Conservation (phyloP, 495 filamentous ascomycete species). For the Daldinia childiae region DNA sequence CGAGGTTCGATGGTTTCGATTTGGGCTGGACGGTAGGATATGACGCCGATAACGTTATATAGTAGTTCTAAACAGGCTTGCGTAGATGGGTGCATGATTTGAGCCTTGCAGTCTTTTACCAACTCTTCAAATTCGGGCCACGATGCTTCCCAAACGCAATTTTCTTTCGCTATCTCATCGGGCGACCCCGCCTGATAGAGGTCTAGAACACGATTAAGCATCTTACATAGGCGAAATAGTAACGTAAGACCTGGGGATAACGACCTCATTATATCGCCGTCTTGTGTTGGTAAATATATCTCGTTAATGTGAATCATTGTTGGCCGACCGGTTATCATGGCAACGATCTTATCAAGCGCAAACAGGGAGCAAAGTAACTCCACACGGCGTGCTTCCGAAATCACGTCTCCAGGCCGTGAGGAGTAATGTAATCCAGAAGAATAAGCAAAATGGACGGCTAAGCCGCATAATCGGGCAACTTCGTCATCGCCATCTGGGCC, state of each 20-base stretch:
- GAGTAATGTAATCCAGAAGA: slow-evolving; percentile 65
- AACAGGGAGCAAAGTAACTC: slow-evolving; percentile 68
- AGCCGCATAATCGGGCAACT: slow-evolving; percentile 26
- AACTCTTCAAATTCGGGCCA: slow-evolving; percentile 68
- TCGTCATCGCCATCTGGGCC: slow-evolving; percentile 43
- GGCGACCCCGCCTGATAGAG: slow-evolving; percentile 60
- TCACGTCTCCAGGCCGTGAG: slow-evolving; percentile 17
- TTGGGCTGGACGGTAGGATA: slow-evolving; percentile 31
- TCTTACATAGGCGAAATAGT: slow-evolving; percentile 45
- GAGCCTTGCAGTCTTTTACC: slow-evolving; percentile 39
- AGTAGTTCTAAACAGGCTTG: slow-evolving; percentile 25
- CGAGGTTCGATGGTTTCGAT: background rate
- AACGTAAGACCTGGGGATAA: slow-evolving; percentile 38
- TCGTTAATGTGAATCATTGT: slow-evolving; percentile 62
- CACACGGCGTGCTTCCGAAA: slow-evolving; percentile 31
- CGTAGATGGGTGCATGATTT: slow-evolving; percentile 9
- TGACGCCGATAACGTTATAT: slow-evolving; percentile 20
- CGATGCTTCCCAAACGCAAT: slow-evolving; percentile 58
- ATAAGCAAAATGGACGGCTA: slow-evolving; percentile 60
- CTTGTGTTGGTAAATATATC: slow-evolving; percentile 61
- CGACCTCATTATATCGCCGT: slow-evolving; percentile 45
- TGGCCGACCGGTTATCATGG: slow-evolving; percentile 64
- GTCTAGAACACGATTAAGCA: slow-evolving; percentile 66
- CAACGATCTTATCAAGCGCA: slow-evolving; percentile 68
- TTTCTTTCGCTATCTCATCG: slow-evolving; percentile 45